A percentile compares a stretch with the other conserved stretches of the same genome.
phyloP scores from a whole-genome alignment of 2,329 filamentous ascomycete species.

The Sclerotinia spermophila region DNA sequence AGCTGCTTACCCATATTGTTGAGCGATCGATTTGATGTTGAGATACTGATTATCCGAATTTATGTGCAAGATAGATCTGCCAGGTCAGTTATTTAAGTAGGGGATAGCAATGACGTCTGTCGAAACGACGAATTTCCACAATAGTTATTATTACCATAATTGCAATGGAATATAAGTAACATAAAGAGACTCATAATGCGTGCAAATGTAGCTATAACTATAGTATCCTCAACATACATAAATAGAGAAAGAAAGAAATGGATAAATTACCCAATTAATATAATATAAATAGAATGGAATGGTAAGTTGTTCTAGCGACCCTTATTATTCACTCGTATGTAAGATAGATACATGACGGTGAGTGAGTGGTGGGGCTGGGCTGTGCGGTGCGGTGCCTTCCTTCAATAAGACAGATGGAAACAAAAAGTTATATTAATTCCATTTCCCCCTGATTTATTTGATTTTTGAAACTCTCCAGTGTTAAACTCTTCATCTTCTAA shows the following conservation, averaged over 20 bases:
- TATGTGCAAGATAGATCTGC: neutral
- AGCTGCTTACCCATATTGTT: conserved; percentile 2
- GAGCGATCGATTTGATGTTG: neutral
- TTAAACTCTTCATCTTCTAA: neutral
- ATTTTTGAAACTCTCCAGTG: neutral
- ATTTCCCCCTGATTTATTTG: neutral
- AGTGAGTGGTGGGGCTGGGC: conserved; percentile 30
- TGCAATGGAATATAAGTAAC: neutral
- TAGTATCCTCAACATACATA: neutral
- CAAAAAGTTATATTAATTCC: conserved; percentile 12
- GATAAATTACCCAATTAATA: neutral
- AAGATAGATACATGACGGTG: conserved; percentile 17
- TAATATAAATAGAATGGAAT: conserved; percentile 8
- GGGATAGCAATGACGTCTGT: neutral
- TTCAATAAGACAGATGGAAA: neutral
- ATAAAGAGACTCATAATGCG: neutral
- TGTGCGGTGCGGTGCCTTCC: conserved; percentile 18
- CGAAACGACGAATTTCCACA: neutral
- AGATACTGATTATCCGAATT: neutral
- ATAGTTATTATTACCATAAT: neutral
- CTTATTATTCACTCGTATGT: neutral
- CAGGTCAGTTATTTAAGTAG: neutral
- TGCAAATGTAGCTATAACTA: too few species aligned
- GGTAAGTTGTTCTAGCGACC: conserved; percentile 19
- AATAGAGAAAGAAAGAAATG: conserved; percentile 21